Conservation (phyloP, 441 rosid genomes). For the Populus tomentosa region DNA sequence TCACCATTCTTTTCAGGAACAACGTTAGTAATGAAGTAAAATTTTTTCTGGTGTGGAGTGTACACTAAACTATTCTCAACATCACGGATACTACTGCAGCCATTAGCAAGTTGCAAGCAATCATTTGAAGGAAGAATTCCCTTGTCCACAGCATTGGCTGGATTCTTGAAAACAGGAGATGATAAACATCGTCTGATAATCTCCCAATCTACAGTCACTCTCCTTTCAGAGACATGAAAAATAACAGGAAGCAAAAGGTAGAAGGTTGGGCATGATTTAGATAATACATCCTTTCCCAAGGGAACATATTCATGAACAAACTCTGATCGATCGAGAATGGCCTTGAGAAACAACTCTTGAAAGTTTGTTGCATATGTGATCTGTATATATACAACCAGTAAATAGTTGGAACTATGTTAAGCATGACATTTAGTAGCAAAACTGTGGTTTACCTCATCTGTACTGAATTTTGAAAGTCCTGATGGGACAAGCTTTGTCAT, state of each 20-base stretch:
- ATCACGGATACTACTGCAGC: constrained; percentile 46
- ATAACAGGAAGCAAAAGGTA: constrained; percentile 85
- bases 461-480: constrained; percentile 37
- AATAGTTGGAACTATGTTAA: constrained; percentile 15
- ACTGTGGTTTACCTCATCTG: constrained; percentile 54
- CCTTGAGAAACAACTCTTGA: constrained; percentile 84
- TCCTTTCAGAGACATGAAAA: constrained; percentile 26
- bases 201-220: constrained; percentile 62
- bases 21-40: constrained; percentile 56
- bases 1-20: constrained; percentile 42
- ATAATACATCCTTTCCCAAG: constrained; percentile 43
- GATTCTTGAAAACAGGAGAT: constrained; percentile 68
- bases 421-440: constrained; percentile 12
- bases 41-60: constrained; percentile 47
- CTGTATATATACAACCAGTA: constrained; percentile 39
- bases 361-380: constrained; percentile 58
- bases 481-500: constrained; percentile 56
- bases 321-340: constrained; percentile 65
- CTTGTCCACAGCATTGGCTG: constrained; percentile 29
- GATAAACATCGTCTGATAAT: constrained; percentile 64
- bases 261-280: constrained; percentile 46
- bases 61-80: constrained; percentile 74
- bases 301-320: constrained; percentile 51
- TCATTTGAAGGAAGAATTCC: constrained; percentile 25
- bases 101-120: constrained; percentile 63